These are phyloP conservation scores for Clathrospora elynae DNA, from an alignment of 2,329 filamentous ascomycete species.

Conservation along the genomic window DNA sequence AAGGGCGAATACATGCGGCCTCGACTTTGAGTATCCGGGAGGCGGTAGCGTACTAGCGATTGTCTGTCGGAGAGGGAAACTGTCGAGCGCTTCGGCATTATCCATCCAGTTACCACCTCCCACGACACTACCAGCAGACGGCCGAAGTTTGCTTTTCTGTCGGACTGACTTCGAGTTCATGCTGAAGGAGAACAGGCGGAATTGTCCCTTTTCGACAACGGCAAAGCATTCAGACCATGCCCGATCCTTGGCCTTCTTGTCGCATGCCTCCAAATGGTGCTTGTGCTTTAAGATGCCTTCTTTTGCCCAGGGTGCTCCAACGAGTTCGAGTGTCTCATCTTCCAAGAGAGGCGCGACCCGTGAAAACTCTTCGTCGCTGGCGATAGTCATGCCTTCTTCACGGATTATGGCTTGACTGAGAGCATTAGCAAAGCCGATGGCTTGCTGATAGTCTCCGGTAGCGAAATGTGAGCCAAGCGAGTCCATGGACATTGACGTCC, in stretches of 20 bases:
- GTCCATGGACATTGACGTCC: constrained; percentile 90
- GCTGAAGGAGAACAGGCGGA: constrained; percentile 92
- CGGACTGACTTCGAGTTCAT: constrained; percentile 74
- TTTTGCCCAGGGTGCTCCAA: constrained; percentile 97
- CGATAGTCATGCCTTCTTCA: constrained; percentile 70
- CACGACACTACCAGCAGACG: constrained; percentile 69
- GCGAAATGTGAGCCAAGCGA: constrained; percentile 80
- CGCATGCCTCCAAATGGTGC: constrained; percentile 87
- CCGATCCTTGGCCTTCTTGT: constrained; percentile 90
- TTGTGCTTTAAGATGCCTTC: constrained; percentile 96
- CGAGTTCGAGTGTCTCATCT: constrained; percentile 88
- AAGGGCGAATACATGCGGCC: constrained; percentile 92
- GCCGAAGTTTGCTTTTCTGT: constrained; percentile 65
- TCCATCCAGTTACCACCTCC: constrained; percentile 98
- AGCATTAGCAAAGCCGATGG: constrained; percentile 96
- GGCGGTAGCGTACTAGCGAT: constrained; percentile 88
- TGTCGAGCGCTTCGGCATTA: constrained; percentile 86
- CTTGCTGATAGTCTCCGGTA: constrained; percentile 86
- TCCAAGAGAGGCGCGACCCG: constrained; percentile 73
- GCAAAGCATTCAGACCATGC: constrained; percentile 96
- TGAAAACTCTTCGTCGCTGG: constrained; percentile 62
- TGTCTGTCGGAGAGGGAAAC: constrained; percentile 86
- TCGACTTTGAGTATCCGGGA: constrained; percentile 87
- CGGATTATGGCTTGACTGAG: constrained; percentile 95
- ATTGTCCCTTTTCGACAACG: constrained; percentile 90